A percentile compares a stretch with the other conserved stretches of the same genome.
Conservation (phyloP, 345 rosid species). For the Eucalyptus pauciflora region DNA sequence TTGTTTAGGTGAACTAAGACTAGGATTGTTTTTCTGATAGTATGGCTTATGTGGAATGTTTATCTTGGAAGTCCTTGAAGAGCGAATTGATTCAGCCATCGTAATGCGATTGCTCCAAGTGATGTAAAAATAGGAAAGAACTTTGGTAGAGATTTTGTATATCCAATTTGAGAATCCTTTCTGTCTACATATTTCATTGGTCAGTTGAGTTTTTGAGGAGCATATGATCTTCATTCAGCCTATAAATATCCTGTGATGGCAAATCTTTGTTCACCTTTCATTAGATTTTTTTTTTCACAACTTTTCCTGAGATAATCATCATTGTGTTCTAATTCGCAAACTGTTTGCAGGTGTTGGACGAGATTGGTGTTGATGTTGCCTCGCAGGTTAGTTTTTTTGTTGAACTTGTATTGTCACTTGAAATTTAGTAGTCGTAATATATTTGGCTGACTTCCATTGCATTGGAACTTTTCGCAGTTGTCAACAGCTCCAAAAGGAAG, state of each 20-base stretch:
- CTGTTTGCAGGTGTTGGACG: constrained; percentile 74
- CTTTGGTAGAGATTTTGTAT: not conserved
- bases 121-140: not conserved
- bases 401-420: not conserved
- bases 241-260: not conserved
- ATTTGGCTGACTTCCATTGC: not conserved
- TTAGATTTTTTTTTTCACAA: not conserved
- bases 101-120: not conserved
- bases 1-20: not conserved
- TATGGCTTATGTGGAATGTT: not conserved
- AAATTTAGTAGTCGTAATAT: not conserved
- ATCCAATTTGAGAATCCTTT: not conserved
- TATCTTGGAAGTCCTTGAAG: not conserved
- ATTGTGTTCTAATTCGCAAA: not conserved
- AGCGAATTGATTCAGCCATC: not conserved
- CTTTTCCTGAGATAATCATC: not conserved
- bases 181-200: not conserved
- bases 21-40: not conserved
- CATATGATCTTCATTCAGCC: not conserved
- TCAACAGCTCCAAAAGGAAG: constrained; percentile 79
- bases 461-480: constrained; percentile 29
- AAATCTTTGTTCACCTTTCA: not conserved
- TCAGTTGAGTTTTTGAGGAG: not conserved
- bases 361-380: constrained; percentile 90
- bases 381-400: constrained; percentile 60